These are phyloP conservation scores for Panellus pusillus DNA, from an alignment of 768 basidiomycete genomes.

Conservation along the genomic window DNA sequence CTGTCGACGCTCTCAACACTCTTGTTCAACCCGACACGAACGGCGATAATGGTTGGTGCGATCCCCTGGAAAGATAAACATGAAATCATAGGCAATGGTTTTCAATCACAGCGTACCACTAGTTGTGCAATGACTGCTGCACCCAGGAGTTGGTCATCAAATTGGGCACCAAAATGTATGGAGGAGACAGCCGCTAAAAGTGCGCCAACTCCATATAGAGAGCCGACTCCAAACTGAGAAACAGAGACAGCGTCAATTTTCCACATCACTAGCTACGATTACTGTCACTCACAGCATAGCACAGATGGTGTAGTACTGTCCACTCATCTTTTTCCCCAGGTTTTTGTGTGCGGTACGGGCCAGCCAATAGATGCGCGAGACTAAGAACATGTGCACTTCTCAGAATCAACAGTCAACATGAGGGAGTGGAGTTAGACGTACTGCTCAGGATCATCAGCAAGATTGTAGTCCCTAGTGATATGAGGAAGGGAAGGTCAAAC, in stretches of 20 bases:
- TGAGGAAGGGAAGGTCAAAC: not conserved
- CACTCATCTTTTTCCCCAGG: not conserved
- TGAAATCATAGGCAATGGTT: not conserved
- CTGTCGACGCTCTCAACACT: not conserved
- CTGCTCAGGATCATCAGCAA: slow-evolving; percentile 2
- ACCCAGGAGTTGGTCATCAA: no score
- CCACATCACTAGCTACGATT: no score
- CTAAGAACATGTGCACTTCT: not conserved
- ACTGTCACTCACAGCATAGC: not conserved
- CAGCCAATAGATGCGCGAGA: slow-evolving; percentile 1
- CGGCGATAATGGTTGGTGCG: not conserved
- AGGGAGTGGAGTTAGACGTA: not conserved
- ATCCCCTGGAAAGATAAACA: not conserved
- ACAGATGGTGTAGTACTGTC: not conserved
- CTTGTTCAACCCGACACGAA: not conserved
- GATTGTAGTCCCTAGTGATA: not conserved
- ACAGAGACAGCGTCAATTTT: not conserved
- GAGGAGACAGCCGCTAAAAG: no score
- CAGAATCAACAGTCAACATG: no score
- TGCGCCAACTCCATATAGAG: no score
- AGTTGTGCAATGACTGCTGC: no score
- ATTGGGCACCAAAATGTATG: no score
- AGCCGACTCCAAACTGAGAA: not conserved
- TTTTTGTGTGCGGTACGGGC: not conserved
- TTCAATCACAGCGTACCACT: no score